These are phyloP conservation scores for Letharia lupina DNA, from an alignment of 495 filamentous ascomycete species.

Conservation along the genomic window DNA sequence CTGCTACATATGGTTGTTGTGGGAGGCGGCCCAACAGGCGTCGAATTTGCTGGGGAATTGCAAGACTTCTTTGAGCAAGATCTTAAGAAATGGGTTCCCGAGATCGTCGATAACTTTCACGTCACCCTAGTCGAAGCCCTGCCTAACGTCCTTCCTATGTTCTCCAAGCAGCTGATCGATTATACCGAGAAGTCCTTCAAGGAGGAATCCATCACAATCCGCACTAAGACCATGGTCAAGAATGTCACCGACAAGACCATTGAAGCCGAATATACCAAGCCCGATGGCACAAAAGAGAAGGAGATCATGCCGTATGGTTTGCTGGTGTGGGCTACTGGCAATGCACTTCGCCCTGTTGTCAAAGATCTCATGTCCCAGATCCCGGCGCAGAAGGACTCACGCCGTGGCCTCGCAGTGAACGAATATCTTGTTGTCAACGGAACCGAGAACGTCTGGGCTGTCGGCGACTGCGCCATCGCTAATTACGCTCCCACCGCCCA, in stretches of 20 bases:
- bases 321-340: slow-evolving; percentile 97
- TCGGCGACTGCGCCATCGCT: slow-evolving; percentile 83
- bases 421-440: slow-evolving; percentile 98
- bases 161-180: slow-evolving; percentile 98
- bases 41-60: slow-evolving; percentile 95
- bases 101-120: slow-evolving; percentile 87
- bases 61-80: slow-evolving; percentile 98
- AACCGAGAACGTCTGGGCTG: slow-evolving; percentile 90
- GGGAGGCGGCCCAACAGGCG: slow-evolving; percentile 93
- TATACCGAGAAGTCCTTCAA: slow-evolving; percentile 99
- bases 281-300: slow-evolving; percentile 75
- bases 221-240: slow-evolving; percentile 98
- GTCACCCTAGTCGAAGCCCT: slow-evolving; percentile 96
- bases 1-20: slow-evolving; percentile 99
- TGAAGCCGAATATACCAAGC: slow-evolving; percentile 75
- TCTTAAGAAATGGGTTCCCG: slow-evolving; percentile 94
- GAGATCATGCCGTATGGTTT: slow-evolving; percentile 89
- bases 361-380: slow-evolving; percentile 87
- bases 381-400: slow-evolving; percentile 88
- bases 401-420: slow-evolving; percentile 90
- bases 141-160: slow-evolving; percentile 96
- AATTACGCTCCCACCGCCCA: slow-evolving; percentile 98
- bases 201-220: slow-evolving; percentile 93
- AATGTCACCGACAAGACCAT: slow-evolving; percentile 92
- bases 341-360: slow-evolving; percentile 80